Evolutionary conservation across 2,329 filamentous ascomycete species (phyloP).

Genomic region (Neobulgaria alba): DNA sequence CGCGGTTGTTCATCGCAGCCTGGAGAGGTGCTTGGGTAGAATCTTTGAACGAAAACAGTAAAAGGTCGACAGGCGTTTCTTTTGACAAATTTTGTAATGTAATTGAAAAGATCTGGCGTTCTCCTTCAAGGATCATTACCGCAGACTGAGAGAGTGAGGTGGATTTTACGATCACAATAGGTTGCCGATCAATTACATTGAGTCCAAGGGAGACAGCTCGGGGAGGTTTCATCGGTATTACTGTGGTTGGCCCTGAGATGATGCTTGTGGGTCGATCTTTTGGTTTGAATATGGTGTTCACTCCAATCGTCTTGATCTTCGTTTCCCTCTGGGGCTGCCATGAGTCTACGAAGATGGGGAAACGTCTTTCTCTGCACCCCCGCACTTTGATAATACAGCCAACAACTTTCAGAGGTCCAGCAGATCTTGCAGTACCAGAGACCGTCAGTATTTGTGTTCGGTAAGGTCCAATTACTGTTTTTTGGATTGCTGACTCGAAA

Average conservation of each 20-base stretch:
- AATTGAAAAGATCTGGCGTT: conserved; percentile 67
- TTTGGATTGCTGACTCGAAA: conserved; percentile 58
- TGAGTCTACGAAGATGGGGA: conserved; percentile 70
- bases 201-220: conserved; percentile 49
- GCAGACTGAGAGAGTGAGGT: conserved; percentile 75
- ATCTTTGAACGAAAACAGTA: conserved; percentile 84
- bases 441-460: conserved; percentile 72
- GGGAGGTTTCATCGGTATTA: conserved; percentile 33
- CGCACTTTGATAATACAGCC: conserved; percentile 74
- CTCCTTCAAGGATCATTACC: conserved; percentile 88
- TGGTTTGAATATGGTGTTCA: conserved; percentile 37
- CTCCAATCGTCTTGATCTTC: conserved; percentile 70
- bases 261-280: conserved; percentile 26
- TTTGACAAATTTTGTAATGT: conserved; percentile 70
- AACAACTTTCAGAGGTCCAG: conserved; percentile 63
- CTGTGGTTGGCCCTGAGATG: conserved; percentile 27
- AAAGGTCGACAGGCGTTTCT: conserved; percentile 67
- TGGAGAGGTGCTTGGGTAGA: conserved; percentile 74
- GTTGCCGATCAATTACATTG: conserved; percentile 72
- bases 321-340: conserved; percentile 63
- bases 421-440: conserved; percentile 54
- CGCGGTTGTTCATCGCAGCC: conserved; percentile 64
- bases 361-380: conserved; percentile 73
- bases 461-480: conserved; percentile 68
- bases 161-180: conserved; percentile 65